A percentile compares a stretch with the other conserved stretches of the same genome.
These are phyloP conservation scores for Wickerhamomyces kurtzmanii DNA, from an alignment of 805 yeast genomes.

Conservation along the genomic window DNA sequence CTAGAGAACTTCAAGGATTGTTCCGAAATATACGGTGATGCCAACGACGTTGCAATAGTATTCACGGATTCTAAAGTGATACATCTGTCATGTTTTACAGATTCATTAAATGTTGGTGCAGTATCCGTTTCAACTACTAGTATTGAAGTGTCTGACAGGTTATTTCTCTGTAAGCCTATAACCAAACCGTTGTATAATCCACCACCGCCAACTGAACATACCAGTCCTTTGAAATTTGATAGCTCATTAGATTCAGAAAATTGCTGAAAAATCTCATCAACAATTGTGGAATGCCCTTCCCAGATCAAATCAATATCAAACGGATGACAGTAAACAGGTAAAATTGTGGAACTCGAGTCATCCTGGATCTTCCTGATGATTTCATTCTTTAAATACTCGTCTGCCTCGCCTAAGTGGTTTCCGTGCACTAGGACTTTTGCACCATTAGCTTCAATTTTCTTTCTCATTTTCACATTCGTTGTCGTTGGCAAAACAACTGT, in stretches of 20 bases:
- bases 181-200: conserved; percentile 45
- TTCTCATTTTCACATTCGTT: conserved; percentile 34
- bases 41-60: conserved; percentile 56
- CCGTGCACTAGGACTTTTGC: conserved; percentile 42
- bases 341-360: too few relatives aligned
- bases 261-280: conserved; percentile 31
- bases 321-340: conserved; percentile 44
- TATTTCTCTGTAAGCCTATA: conserved; percentile 28
- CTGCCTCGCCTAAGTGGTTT: conserved; percentile 39
- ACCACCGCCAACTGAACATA: conserved; percentile 51
- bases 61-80: conserved; percentile 33
- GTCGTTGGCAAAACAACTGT: conserved; percentile 53
- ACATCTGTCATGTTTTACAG: conserved; percentile 34
- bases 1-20: conserved; percentile 35
- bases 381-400: conserved; percentile 24
- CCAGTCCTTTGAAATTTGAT: conserved; percentile 29
- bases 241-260: conserved; percentile 14
- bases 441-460: conserved; percentile 34
- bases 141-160: conserved; percentile 27
- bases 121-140: conserved; percentile 52
- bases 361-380: conserved; percentile 16
- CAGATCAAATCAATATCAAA: conserved; percentile 40
- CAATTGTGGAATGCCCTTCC: conserved; percentile 42
- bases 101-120: conserved; percentile 46
- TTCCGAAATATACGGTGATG: conserved; percentile 47